Evolutionary conservation across 2,329 filamentous ascomycete species (phyloP).

Genomic region (Colletotrichum gloeosporioides): DNA sequence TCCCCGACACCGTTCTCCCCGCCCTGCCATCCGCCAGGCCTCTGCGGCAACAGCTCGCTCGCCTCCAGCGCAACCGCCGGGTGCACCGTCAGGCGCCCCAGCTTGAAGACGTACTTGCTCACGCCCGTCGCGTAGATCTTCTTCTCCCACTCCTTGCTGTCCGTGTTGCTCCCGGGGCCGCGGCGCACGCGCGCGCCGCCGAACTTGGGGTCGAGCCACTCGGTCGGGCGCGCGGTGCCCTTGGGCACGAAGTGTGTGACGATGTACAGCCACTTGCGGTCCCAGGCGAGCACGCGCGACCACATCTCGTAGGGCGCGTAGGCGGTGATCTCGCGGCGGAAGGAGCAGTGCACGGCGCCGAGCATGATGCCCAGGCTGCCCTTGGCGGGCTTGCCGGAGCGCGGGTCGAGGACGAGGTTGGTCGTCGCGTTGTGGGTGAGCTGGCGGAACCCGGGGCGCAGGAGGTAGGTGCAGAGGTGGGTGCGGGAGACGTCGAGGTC

Average conservation of each 20-base stretch:
- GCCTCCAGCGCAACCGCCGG: slow-evolving; percentile 77
- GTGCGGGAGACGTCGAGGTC: slow-evolving; percentile 86
- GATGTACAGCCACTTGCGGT: slow-evolving; percentile 82
- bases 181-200: slow-evolving; percentile 35
- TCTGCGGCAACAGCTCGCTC: slow-evolving; percentile 75
- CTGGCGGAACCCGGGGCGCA: slow-evolving; percentile 62
- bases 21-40: slow-evolving; percentile 69
- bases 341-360: slow-evolving; percentile 75
- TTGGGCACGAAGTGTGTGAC: slow-evolving; percentile 75
- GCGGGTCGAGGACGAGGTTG: slow-evolving; percentile 55
- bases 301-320: slow-evolving; percentile 77
- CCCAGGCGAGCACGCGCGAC: slow-evolving; percentile 74
- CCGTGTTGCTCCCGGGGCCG: slow-evolving; percentile 30
- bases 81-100: slow-evolving; percentile 82
- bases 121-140: slow-evolving; percentile 75
- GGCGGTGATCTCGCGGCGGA: slow-evolving; percentile 75
- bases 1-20: slow-evolving; percentile 48
- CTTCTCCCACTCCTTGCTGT: slow-evolving; percentile 60
- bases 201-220: slow-evolving; percentile 55
- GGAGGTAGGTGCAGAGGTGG: slow-evolving; percentile 75
- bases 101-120: slow-evolving; percentile 84
- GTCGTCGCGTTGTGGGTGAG: slow-evolving; percentile 54
- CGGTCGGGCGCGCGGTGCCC: slow-evolving; percentile 60
- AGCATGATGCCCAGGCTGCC: slow-evolving; percentile 69
- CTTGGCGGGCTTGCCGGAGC: slow-evolving; percentile 52